These are phyloP conservation scores for Suillus lakei DNA, from an alignment of 768 basidiomycete genomes.

Conservation along the genomic window DNA sequence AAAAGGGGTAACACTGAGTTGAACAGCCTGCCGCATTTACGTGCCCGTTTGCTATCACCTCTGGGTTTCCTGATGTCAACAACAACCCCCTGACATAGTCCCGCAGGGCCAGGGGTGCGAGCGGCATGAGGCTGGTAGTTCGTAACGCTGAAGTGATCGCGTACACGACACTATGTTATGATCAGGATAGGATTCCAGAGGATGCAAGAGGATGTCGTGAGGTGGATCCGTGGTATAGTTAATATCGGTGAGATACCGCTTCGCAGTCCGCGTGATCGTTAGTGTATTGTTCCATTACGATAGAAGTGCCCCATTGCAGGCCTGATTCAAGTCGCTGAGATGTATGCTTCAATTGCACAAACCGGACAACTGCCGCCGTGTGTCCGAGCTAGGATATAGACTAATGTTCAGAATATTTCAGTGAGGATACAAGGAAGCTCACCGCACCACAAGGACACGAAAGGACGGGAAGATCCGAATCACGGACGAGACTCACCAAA, in stretches of 20 bases:
- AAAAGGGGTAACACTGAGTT: no score
- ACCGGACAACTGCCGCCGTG: background rate
- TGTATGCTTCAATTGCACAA: background rate
- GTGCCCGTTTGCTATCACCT: background rate
- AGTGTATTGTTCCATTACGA: background rate
- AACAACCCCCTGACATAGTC: background rate
- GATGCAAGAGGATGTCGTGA: background rate
- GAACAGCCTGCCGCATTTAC: background rate
- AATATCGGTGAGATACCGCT: background rate
- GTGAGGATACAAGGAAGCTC: background rate
- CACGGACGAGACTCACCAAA: background rate
- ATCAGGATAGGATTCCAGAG: background rate
- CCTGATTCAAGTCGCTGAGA: background rate
- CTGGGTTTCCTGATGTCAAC: background rate
- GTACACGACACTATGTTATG: background rate
- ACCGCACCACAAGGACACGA: background rate
- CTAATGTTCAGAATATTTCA: background rate
- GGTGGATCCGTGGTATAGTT: background rate
- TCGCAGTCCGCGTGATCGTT: background rate
- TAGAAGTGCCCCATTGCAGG: background rate
- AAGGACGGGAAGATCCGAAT: background rate
- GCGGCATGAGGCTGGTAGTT: background rate
- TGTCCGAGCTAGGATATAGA: background rate
- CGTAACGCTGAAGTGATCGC: background rate
- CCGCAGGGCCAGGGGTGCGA: background rate